phyloP scores from a whole-genome alignment of 2,329 filamentous ascomycete species.

The Pseudogymnoascus sp. region DNA sequence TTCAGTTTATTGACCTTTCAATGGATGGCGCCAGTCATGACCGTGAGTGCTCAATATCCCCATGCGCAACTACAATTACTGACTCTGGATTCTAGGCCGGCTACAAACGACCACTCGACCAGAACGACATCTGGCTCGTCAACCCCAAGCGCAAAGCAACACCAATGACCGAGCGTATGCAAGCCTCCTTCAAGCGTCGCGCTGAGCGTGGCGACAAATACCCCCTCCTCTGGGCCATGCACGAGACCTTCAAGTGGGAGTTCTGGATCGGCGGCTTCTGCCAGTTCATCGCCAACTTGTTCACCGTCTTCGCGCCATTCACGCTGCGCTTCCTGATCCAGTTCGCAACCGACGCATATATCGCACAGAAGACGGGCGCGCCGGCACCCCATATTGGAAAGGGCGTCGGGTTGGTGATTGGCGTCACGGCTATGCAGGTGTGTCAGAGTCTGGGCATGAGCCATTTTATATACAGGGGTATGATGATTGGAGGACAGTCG shows the following conservation, averaged over 20 bases:
- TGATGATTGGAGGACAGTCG: slow-evolving; percentile 81
- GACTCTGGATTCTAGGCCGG: slow-evolving; percentile 51
- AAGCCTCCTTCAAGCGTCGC: slow-evolving; percentile 62
- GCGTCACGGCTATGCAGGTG: slow-evolving; percentile 79
- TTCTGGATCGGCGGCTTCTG: slow-evolving; percentile 79
- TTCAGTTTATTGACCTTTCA: slow-evolving; percentile 74
- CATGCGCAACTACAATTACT: slow-evolving; percentile 12
- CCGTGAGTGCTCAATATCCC: slow-evolving; percentile 39
- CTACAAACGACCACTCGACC: slow-evolving; percentile 75
- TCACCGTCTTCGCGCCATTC: slow-evolving; percentile 80
- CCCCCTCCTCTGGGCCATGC: slow-evolving; percentile 71
- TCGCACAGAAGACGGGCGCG: slow-evolving; percentile 44
- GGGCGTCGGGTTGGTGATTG: slow-evolving; percentile 77
- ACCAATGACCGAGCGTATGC: slow-evolving; percentile 58
- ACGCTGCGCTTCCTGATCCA: slow-evolving; percentile 77
- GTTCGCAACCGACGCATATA: slow-evolving; percentile 74
- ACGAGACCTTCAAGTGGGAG: slow-evolving; percentile 78
- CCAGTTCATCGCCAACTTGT: slow-evolving; percentile 62
- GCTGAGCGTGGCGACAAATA: slow-evolving; percentile 60
- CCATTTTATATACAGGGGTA: slow-evolving; percentile 88
- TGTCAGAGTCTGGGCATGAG: slow-evolving; percentile 73
- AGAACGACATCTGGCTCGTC: slow-evolving; percentile 81
- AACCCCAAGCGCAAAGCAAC: slow-evolving; percentile 74
- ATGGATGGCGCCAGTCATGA: slow-evolving; percentile 89
- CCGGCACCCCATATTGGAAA: slow-evolving; percentile 61